A percentile compares a stretch with the other conserved stretches of the same genome.
These are phyloP conservation scores for Coemansia sp. DNA, from an alignment of 192 early-diverging fungal genomes.

Conservation along the genomic window DNA sequence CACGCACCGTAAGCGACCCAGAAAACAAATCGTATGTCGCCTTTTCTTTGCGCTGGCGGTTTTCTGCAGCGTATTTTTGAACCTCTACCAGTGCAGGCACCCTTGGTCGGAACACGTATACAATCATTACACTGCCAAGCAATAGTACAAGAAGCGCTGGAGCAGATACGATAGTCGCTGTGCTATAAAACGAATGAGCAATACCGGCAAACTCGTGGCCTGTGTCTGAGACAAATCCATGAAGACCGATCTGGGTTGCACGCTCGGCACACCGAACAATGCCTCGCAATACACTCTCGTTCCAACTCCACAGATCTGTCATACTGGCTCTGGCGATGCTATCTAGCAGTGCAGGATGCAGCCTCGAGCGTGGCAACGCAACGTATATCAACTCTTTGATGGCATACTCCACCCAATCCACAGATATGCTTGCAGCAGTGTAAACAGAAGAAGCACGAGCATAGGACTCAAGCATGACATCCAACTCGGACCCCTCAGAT, in stretches of 20 bases:
- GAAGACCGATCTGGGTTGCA: slow-evolving; percentile 13
- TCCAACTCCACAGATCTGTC: slow-evolving; percentile 20
- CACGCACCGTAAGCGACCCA: slow-evolving; percentile 30
- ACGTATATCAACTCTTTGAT: slow-evolving; percentile 20
- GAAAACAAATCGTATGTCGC: slow-evolving; percentile 15
- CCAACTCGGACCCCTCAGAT: background rate
- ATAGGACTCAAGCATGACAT: background rate
- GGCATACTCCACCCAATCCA: slow-evolving; percentile 19
- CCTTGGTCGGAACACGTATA: background rate
- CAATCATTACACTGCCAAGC: background rate
- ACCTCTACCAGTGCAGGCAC: slow-evolving; percentile 1
- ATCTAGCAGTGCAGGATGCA: slow-evolving; percentile 17
- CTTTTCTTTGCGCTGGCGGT: background rate
- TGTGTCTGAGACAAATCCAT: slow-evolving; percentile 13
- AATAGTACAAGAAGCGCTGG: slow-evolving; percentile 11
- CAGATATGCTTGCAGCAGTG: background rate
- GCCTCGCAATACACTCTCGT: slow-evolving; percentile 4
- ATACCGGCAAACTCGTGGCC: slow-evolving; percentile 1
- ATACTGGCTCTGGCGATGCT: slow-evolving; percentile 21
- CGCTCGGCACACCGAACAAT: slow-evolving; percentile 18
- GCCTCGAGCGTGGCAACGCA: slow-evolving; percentile 10
- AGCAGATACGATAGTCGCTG: slow-evolving; percentile 13
- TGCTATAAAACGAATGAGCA: slow-evolving; percentile 13
- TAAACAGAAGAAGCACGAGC: background rate
- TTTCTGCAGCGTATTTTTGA: slow-evolving; percentile 1